Conservation (phyloP, 179 eudicot genomes). For the Camellia oleifera region DNA sequence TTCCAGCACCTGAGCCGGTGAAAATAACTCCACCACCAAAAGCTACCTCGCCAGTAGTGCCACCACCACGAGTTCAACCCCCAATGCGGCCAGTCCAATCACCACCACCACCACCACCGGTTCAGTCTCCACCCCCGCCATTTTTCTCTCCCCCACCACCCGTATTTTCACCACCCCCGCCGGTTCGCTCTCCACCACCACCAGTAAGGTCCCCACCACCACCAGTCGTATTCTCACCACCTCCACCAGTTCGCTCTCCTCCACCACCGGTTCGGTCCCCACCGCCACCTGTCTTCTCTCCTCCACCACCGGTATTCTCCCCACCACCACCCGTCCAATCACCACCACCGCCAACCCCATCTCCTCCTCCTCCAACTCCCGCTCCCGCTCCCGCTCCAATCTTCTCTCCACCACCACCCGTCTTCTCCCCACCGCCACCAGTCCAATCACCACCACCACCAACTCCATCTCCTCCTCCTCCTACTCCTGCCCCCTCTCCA, state of each 20-base stretch:
- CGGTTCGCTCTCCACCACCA: constrained; percentile 6
- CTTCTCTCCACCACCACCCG: constrained; percentile 12
- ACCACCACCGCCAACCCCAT: not conserved
- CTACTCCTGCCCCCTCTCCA: constrained; percentile 22
- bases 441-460: not conserved
- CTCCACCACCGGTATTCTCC: constrained; percentile 14
- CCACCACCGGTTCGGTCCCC: constrained; percentile 11
- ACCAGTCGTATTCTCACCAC: constrained; percentile 12
- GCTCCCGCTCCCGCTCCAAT: too few relatives aligned
- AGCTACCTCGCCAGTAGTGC: not conserved
- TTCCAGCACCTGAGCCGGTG: not conserved
- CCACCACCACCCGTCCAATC: not conserved
- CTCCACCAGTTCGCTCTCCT: constrained; percentile 17
- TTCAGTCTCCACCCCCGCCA: not conserved
- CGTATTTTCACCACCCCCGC: constrained; percentile 1
- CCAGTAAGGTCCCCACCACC: constrained; percentile 20
- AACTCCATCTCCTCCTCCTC: not conserved
- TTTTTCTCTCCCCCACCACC: constrained; percentile 17
- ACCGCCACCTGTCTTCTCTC: constrained; percentile 12
- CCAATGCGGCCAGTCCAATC: not conserved
- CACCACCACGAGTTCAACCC: not conserved
- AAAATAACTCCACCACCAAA: not conserved
- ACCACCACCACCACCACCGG: not conserved
- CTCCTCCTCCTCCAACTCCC: not conserved
- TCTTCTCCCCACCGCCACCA: constrained; percentile 16